Percentiles rank a stretch among this genome's conserved stretches.
phyloP scores from a whole-genome alignment of 2,329 filamentous ascomycete genomes.

The Macrophomina tecta region DNA sequence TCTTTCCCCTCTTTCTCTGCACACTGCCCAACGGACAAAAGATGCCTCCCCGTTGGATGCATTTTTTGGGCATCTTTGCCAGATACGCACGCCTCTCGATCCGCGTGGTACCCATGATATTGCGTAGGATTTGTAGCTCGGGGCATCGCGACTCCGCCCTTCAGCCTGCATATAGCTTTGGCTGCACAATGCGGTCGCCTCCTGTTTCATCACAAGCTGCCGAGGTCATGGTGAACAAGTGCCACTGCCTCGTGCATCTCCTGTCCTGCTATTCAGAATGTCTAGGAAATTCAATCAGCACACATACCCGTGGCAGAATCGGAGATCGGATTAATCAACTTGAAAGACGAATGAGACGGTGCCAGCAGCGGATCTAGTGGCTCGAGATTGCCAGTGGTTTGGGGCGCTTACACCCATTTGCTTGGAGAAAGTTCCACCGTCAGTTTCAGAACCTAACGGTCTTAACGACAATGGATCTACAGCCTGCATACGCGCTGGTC shows the following conservation, averaged over 20 bases:
- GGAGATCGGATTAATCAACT: not conserved
- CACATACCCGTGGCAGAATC: not conserved
- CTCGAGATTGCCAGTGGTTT: too few species aligned
- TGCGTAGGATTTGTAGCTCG: not conserved
- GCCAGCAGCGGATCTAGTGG: too few species aligned
- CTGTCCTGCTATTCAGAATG: not conserved
- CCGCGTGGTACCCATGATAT: not conserved
- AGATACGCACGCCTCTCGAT: not conserved
- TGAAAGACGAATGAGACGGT: not conserved
- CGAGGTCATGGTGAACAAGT: not conserved
- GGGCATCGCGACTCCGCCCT: not conserved
- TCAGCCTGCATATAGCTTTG: not conserved
- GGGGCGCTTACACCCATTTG: too few species aligned
- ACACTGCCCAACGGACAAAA: not conserved
- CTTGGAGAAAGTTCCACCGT: not conserved
- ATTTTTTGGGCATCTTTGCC: not conserved
- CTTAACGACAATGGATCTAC: not conserved
- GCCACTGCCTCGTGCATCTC: too few species aligned
- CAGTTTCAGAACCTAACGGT: not conserved
- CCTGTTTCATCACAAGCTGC: not conserved
- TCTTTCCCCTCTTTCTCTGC: not conserved
- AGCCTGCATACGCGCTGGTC: not conserved
- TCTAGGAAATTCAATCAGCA: not conserved
- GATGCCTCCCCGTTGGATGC: not conserved
- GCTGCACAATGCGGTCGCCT: not conserved